Percentiles rank a stretch among this genome's conserved stretches.
phyloP scores from a whole-genome alignment of 768 basidiomycete species.

The Suillus hirtellus region DNA sequence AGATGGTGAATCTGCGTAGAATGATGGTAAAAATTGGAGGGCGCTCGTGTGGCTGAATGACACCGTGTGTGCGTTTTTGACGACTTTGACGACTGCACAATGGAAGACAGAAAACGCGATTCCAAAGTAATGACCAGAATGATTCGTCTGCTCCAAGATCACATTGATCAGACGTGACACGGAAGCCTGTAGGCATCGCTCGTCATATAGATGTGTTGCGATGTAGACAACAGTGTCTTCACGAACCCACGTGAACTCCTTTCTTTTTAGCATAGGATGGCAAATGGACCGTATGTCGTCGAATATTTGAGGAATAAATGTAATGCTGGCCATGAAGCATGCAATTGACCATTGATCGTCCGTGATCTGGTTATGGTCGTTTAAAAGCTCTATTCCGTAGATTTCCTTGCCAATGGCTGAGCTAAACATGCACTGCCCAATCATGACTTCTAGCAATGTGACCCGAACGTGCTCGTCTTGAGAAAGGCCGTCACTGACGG shows the following conservation, averaged over 20 bases:
- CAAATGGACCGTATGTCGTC: accelerated
- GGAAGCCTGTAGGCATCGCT: conserved; percentile 8
- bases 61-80: not conserved
- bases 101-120: conserved; percentile 4
- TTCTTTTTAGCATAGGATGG: not conserved
- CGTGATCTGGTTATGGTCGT: not conserved
- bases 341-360: not conserved
- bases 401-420: not conserved
- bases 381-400: not conserved
- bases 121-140: not conserved
- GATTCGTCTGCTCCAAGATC: not conserved
- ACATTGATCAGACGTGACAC: conserved; percentile 1
- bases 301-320: not conserved
- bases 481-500: not conserved
- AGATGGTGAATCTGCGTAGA: not conserved
- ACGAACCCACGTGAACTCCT: conserved; percentile 8
- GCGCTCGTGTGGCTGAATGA: conserved; percentile 4
- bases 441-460: not conserved
- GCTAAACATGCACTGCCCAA: not conserved
- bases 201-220: conserved; percentile 1
- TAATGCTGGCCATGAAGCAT: not conserved
- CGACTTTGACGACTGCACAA: conserved; percentile 3
- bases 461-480: not conserved
- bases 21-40: conserved; percentile 8
- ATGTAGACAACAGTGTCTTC: conserved; percentile 5